Percentiles rank a stretch among this genome's conserved stretches.
Conservation (phyloP, 2,329 filamentous ascomycete genomes). For the Colletotrichum magnum region DNA sequence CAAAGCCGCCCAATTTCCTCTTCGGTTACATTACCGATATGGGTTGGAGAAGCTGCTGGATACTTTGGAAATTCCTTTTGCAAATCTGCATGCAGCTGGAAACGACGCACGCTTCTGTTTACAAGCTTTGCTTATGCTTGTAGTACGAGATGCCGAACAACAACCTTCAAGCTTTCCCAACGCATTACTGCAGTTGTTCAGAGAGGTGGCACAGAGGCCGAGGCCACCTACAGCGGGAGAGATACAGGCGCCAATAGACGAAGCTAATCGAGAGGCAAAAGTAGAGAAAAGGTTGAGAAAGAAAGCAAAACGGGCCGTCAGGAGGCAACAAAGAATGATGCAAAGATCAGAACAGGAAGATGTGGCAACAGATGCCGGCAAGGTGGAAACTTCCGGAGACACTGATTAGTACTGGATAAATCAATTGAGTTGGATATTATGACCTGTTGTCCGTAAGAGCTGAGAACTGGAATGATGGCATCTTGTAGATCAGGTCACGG, state of each 20-base stretch:
- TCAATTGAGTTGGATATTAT: too few relatives aligned
- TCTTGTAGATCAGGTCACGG: too few relatives aligned
- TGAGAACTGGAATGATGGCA: too few relatives aligned
- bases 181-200: not conserved
- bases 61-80: conserved; percentile 41
- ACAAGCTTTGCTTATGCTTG: conserved; percentile 37
- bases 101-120: conserved; percentile 49
- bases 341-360: not conserved
- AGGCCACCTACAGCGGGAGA: conserved; percentile 4
- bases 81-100: conserved; percentile 44
- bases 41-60: conserved; percentile 43
- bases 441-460: too few relatives aligned
- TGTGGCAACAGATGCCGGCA: not conserved
- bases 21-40: conserved; percentile 44
- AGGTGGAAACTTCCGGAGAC: not conserved
- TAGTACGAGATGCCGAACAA: conserved; percentile 19
- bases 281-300: not conserved
- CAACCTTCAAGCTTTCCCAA: not conserved
- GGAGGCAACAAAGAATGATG: not conserved
- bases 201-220: conserved; percentile 1
- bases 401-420: not conserved
- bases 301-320: conserved; percentile 11
- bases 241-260: not conserved
- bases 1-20: conserved; percentile 44
- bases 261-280: conserved; percentile 4